These are phyloP conservation scores for Wallacemonas sp. DNA, from an alignment of 208 protist species.

Conservation along the genomic window DNA sequence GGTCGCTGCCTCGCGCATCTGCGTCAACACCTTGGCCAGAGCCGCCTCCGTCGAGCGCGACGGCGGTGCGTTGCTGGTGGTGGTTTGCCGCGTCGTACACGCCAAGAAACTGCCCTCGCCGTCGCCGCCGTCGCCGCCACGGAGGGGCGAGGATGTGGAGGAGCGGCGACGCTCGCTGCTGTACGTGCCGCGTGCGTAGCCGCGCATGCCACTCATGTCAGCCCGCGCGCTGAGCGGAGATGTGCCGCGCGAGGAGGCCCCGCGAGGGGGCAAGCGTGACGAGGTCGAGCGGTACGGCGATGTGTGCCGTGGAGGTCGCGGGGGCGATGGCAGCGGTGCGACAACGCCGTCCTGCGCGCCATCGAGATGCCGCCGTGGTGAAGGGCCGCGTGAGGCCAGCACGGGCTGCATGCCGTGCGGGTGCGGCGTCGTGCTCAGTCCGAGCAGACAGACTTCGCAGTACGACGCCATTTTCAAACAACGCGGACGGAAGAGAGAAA, in stretches of 20 bases:
- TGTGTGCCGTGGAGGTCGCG: neutral
- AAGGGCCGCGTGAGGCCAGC: neutral
- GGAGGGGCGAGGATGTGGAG: conserved; percentile 1
- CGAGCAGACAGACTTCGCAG: conserved; percentile 71
- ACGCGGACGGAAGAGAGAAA: neutral
- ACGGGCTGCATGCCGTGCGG: conserved; percentile 19
- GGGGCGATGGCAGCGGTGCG: neutral
- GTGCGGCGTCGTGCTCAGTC: conserved; percentile 43
- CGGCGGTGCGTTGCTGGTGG: no score
- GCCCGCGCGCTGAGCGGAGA: neutral
- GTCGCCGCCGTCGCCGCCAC: neutral
- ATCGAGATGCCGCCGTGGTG: neutral
- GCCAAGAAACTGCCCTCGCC: neutral
- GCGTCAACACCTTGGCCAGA: neutral
- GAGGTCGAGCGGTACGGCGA: neutral
- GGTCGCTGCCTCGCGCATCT: neutral
- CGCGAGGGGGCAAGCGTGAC: neutral
- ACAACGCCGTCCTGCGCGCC: neutral
- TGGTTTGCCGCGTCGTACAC: neutral
- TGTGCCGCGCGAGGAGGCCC: neutral
- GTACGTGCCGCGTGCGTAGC: conserved; percentile 28
- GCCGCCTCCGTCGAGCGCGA: conserved; percentile 4
- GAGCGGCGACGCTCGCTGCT: conserved; percentile 26
- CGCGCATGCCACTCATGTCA: neutral
- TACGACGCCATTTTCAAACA: conserved; percentile 69